Percentiles rank a stretch among this genome's conserved stretches.
phyloP scores from a whole-genome alignment of 2,329 filamentous ascomycete genomes.

The Rhynchosporium agropyri region DNA sequence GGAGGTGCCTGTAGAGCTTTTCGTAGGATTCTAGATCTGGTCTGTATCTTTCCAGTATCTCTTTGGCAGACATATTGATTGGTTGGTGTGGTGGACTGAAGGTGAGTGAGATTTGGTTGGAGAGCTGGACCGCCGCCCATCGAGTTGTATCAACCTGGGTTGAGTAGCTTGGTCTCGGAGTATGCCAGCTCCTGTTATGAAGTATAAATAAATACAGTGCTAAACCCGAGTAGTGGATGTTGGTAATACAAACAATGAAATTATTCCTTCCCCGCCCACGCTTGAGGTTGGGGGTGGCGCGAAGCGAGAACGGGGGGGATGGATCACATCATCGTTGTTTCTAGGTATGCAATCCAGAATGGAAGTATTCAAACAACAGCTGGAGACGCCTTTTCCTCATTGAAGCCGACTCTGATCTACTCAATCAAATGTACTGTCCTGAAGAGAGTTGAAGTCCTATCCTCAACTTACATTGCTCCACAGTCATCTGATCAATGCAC shows the following conservation, averaged over 20 bases:
- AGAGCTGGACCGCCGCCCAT: not conserved
- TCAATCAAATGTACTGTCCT: too few relatives aligned
- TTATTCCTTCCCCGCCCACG: not conserved
- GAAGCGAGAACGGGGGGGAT: conserved; percentile 2
- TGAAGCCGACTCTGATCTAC: too few relatives aligned
- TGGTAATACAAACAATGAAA: too few relatives aligned
- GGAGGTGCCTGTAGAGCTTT: conserved; percentile 59
- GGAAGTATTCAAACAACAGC: too few relatives aligned
- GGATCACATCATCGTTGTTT: not conserved
- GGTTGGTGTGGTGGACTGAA: not conserved
- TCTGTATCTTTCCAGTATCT: conserved; percentile 21
- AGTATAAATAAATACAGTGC: too few relatives aligned
- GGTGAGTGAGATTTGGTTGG: not conserved
- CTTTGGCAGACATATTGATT: conserved; percentile 24
- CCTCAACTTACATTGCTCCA: too few relatives aligned
- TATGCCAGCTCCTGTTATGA: too few relatives aligned
- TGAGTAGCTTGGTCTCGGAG: too few relatives aligned
- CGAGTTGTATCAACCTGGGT: not conserved
- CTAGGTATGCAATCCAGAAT: not conserved
- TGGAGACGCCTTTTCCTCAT: too few relatives aligned
- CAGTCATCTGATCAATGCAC: too few relatives aligned
- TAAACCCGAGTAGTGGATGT: too few relatives aligned
- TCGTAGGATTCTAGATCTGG: conserved; percentile 47
- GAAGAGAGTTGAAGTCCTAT: too few relatives aligned
- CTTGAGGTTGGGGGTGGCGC: conserved; percentile 1